Conservation (phyloP, 176 grass and related monocot species). For the Carex scoparia region DNA sequence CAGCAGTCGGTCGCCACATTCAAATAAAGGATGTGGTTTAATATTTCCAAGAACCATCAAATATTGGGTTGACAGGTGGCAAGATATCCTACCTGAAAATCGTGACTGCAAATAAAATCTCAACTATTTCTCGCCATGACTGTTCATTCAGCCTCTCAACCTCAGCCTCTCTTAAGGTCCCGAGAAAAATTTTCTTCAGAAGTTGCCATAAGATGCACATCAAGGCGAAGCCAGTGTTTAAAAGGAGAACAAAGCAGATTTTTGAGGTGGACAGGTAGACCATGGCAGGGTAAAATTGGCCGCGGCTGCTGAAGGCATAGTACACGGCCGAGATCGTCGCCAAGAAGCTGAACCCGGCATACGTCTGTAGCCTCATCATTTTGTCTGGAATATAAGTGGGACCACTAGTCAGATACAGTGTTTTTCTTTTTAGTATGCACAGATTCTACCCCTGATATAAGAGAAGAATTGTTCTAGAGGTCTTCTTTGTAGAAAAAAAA, state of each 20-base stretch:
- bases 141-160: slow-evolving; percentile 93
- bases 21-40: not conserved
- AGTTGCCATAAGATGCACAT: slow-evolving; percentile 92
- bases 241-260: slow-evolving; percentile 93
- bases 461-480: not conserved
- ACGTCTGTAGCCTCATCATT: slow-evolving; percentile 85
- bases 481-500: not conserved
- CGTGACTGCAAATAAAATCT: slow-evolving; percentile 93
- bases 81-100: slow-evolving; percentile 92
- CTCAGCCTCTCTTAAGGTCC: slow-evolving; percentile 82
- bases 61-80: not conserved
- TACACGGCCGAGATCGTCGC: slow-evolving; percentile 60
- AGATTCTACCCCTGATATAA: not conserved
- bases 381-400: not conserved
- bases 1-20: not conserved
- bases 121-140: slow-evolving; percentile 82
- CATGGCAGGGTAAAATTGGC: slow-evolving; percentile 90
- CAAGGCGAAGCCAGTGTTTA: slow-evolving; percentile 83
- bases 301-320: slow-evolving; percentile 97
- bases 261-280: slow-evolving; percentile 94
- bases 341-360: slow-evolving; percentile 90
- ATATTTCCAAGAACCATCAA: not conserved
- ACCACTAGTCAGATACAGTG: not conserved
- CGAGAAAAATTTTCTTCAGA: slow-evolving; percentile 78
- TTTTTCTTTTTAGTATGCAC: not conserved